These are phyloP conservation scores for Zymoseptoria ardabiliae DNA, from an alignment of 2,329 filamentous ascomycete genomes.

Conservation along the genomic window DNA sequence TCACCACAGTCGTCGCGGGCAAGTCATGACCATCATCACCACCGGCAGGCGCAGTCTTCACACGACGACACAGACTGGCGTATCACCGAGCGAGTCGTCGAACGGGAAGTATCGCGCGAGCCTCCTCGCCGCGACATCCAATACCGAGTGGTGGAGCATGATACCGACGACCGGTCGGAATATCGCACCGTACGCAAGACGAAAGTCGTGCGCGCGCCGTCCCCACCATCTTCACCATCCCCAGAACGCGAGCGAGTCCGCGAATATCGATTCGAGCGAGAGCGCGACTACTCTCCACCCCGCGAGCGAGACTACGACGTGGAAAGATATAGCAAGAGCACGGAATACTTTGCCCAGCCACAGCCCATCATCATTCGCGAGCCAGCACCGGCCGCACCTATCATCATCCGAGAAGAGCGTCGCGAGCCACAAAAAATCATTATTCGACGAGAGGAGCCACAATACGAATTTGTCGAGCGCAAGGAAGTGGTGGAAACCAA, in stretches of 20 bases:
- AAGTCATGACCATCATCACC: conserved; percentile 8
- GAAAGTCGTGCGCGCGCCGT: conserved; percentile 25
- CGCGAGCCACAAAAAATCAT: conserved; percentile 39
- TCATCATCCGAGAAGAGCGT: conserved; percentile 50
- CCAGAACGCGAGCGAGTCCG: conserved; percentile 42
- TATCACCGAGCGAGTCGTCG: conserved; percentile 35
- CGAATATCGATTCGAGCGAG: conserved; percentile 47
- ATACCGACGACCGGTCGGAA: conserved; percentile 28
- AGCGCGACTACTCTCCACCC: conserved; percentile 40
- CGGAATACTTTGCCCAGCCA: conserved; percentile 46
- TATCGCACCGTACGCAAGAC: conserved; percentile 34
- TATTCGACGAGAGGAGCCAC: conserved; percentile 49
- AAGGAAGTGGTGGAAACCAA: conserved; percentile 43
- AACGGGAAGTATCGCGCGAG: conserved; percentile 21
- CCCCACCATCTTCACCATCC: conserved; percentile 32
- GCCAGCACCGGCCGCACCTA: conserved; percentile 38
- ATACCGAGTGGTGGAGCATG: conserved; percentile 28
- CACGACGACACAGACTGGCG: conserved; percentile 25
- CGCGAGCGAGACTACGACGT: conserved; percentile 39
- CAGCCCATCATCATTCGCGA: conserved; percentile 46
- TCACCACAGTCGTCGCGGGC: conserved; percentile 11
- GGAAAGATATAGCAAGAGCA: conserved; percentile 46
- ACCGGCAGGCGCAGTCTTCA: background rate
- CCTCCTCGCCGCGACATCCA: conserved; percentile 26
- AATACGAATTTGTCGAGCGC: conserved; percentile 54